These are phyloP conservation scores for Verticillium longisporum DNA, from an alignment of 2,329 filamentous ascomycete genomes.

Conservation along the genomic window DNA sequence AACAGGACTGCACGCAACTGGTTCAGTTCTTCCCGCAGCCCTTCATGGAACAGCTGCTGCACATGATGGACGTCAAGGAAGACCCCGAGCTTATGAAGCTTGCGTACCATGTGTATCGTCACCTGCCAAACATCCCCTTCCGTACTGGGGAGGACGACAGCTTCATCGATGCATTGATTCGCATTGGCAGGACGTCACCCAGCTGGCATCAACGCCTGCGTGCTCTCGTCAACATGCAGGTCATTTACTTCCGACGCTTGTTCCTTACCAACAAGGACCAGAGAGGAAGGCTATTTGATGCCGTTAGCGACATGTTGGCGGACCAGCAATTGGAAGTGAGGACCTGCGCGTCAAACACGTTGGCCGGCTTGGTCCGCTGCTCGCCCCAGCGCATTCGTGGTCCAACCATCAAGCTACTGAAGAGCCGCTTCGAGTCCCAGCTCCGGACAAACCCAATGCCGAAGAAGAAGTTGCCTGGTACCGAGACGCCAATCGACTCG, in stretches of 20 bases:
- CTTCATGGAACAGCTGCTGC: conserved; percentile 86
- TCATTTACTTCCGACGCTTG: conserved; percentile 93
- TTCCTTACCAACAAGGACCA: conserved; percentile 75
- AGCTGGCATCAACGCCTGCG: conserved; percentile 96
- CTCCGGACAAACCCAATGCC: conserved; percentile 83
- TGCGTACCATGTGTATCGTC: conserved; percentile 94
- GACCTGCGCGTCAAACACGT: conserved; percentile 81
- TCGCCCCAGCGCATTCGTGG: conserved; percentile 76
- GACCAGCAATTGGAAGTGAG: conserved; percentile 92
- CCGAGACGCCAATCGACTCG: conserved; percentile 62
- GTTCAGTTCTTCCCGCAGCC: conserved; percentile 83
- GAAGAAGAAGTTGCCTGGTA: conserved; percentile 57
- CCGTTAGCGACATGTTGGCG: conserved; percentile 88
- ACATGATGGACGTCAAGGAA: conserved; percentile 99
- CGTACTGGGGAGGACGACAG: conserved; percentile 74
- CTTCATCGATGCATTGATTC: conserved; percentile 81
- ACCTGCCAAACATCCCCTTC: conserved; percentile 92
- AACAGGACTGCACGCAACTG: conserved; percentile 86
- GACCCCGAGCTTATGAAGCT: conserved; percentile 91
- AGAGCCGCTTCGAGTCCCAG: conserved; percentile 69
- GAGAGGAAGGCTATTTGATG: conserved; percentile 76
- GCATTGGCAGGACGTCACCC: conserved; percentile 73
- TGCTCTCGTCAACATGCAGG: conserved; percentile 96
- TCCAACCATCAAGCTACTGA: conserved; percentile 68
- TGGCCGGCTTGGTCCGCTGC: conserved; percentile 97